Percentiles rank a stretch among this genome's conserved stretches.
Evolutionary conservation across 371 early-diverging fungal species (phyloP).

Genomic region (Lichtheimia ramosa): DNA sequence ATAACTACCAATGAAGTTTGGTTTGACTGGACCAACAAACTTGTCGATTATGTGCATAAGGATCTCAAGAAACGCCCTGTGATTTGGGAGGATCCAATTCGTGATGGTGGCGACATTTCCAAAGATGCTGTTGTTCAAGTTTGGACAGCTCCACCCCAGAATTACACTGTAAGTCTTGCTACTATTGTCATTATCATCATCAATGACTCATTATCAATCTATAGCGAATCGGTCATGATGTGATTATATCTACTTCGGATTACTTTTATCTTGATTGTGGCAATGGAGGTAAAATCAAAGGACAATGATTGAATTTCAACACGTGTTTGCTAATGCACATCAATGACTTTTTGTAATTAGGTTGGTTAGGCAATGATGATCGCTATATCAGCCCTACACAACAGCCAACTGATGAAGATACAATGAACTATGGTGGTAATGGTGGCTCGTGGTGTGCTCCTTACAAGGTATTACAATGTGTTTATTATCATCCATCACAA

Average conservation of each 20-base stretch:
- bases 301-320: too few species aligned
- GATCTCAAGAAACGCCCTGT: slow-evolving; percentile 36
- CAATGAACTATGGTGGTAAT: slow-evolving; percentile 42
- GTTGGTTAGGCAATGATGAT: slow-evolving; percentile 45
- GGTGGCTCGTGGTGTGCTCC: slow-evolving; percentile 76
- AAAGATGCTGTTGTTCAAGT: slow-evolving; percentile 57
- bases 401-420: slow-evolving; percentile 25
- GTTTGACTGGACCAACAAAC: slow-evolving; percentile 33
- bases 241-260: slow-evolving; percentile 55
- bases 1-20: slow-evolving; percentile 27
- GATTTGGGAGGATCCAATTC: slow-evolving; percentile 49
- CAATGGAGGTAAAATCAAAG: slow-evolving; percentile 49
- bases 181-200: background rate
- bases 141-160: slow-evolving; percentile 52
- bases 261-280: slow-evolving; percentile 78
- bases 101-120: slow-evolving; percentile 23
- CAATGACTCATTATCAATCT: background rate
- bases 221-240: slow-evolving; percentile 49
- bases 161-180: slow-evolving; percentile 28
- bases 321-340: too few species aligned
- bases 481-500: background rate
- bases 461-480: slow-evolving; percentile 26
- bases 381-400: slow-evolving; percentile 43
- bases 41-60: slow-evolving; percentile 25
- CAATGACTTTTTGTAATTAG: slow-evolving; percentile 7